phyloP scores from a whole-genome alignment of 495 filamentous ascomycete species.

The Talaromyces trachyspermus region DNA sequence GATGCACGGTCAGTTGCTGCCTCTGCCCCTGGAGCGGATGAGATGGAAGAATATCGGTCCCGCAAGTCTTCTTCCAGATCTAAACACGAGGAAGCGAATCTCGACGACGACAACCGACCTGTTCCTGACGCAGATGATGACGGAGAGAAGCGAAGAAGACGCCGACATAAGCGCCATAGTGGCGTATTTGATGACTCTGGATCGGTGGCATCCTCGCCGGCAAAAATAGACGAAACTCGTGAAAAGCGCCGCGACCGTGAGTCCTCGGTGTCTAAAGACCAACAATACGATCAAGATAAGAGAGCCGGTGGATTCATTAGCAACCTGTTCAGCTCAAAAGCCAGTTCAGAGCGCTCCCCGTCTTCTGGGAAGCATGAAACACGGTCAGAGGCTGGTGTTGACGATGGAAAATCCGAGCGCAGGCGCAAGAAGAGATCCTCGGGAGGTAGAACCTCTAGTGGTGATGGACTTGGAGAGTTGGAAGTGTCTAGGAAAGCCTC shows the following conservation, averaged over 20 bases:
- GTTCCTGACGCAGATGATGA: constrained; percentile 4
- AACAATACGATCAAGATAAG: constrained; percentile 26
- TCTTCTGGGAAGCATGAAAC: constrained; percentile 33
- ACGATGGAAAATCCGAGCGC: constrained; percentile 31
- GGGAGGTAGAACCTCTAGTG: constrained; percentile 27
- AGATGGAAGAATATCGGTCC: constrained; percentile 5
- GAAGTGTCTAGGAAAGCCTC: constrained; percentile 14
- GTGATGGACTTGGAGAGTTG: constrained; percentile 21
- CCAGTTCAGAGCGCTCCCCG: constrained; percentile 19
- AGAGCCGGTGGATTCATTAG: constrained; percentile 29
- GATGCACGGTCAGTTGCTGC: constrained; percentile 18
- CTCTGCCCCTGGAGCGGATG: constrained; percentile 4
- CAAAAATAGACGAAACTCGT: constrained; percentile 18
- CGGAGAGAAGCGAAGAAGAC: constrained; percentile 16
- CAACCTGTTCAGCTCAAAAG: constrained; percentile 33
- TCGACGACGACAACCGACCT: constrained; percentile 5
- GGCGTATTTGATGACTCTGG: constrained; percentile 24
- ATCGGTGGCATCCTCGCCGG: constrained; percentile 30
- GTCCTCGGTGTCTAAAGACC: constrained; percentile 9
- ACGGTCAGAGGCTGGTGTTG: constrained; percentile 31
- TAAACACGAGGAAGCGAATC: background rate
- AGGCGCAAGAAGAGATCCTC: constrained; percentile 38
- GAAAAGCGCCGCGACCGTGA: constrained; percentile 10
- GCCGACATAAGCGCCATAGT: constrained; percentile 18
- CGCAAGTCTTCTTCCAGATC: constrained; percentile 3